These are phyloP conservation scores for Brassica rapa DNA, from an alignment of 345 rosid species.

Conservation along the genomic window DNA sequence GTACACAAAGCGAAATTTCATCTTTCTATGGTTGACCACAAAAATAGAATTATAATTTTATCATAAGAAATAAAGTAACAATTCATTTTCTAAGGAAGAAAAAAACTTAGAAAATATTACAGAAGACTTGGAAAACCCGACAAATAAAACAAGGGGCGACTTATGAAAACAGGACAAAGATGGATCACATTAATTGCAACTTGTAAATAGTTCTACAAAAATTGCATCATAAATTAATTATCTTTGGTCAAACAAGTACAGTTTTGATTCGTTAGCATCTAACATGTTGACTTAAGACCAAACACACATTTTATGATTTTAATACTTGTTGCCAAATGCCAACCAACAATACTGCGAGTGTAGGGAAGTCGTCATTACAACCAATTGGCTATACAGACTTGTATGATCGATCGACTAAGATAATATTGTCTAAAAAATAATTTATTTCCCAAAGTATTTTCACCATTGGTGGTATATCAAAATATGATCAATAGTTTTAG, in stretches of 20 bases:
- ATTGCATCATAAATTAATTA: conserved; percentile 9
- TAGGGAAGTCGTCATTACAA: conserved; percentile 6
- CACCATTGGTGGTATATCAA: neutral
- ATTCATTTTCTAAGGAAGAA: neutral
- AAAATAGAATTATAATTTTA: neutral
- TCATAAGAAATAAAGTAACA: neutral
- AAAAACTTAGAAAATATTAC: neutral
- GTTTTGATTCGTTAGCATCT: conserved; percentile 17
- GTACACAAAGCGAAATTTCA: conserved; percentile 7
- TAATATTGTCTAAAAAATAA: neutral
- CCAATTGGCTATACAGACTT: neutral
- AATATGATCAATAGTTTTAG: neutral
- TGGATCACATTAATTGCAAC: conserved; percentile 21
- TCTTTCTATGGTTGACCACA: conserved; percentile 10
- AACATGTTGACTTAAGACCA: conserved; percentile 18
- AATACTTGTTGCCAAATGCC: conserved; percentile 16
- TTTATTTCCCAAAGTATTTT: neutral
- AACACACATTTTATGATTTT: neutral
- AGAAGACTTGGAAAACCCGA: neutral
- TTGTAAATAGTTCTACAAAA: conserved; percentile 3
- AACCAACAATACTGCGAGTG: conserved; percentile 27
- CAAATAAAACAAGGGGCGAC: neutral
- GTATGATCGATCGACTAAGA: neutral
- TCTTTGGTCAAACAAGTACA: conserved; percentile 10
- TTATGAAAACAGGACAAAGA: conserved; percentile 1